Evolutionary conservation across 768 basidiomycete genomes (phyloP).

Genomic region (Chalciporus pseudorubinellus): DNA sequence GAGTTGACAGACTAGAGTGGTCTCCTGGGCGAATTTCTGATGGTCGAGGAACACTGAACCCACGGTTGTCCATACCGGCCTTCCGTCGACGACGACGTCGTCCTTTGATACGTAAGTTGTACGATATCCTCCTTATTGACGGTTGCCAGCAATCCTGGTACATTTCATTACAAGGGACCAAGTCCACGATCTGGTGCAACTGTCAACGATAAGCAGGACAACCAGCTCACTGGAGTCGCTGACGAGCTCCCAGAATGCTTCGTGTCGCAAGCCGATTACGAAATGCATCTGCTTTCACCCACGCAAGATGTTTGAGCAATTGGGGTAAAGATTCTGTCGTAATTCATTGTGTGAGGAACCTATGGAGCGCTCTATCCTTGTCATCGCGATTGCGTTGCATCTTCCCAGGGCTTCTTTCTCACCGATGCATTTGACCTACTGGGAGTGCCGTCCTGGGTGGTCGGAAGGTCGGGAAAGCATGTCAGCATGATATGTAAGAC

Average conservation of each 20-base stretch:
- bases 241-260: slow-evolving; percentile 3
- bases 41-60: no score
- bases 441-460: slow-evolving; percentile 48
- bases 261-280: slow-evolving; percentile 8
- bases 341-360: slow-evolving; percentile 13
- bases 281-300: slow-evolving; percentile 12
- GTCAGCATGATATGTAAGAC: not conserved
- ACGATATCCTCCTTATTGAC: not conserved
- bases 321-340: slow-evolving; percentile 12
- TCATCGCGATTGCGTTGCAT: slow-evolving; percentile 15
- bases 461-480: not conserved
- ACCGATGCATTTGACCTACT: slow-evolving; percentile 51
- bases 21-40: not conserved
- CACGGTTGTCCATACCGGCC: slow-evolving; percentile 9
- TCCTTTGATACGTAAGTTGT: slow-evolving; percentile 7
- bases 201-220: not conserved
- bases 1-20: not conserved
- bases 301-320: slow-evolving; percentile 1
- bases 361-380: slow-evolving; percentile 10
- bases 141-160: not conserved
- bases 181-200: not conserved
- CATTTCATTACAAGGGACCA: not conserved
- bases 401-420: slow-evolving; percentile 73
- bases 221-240: slow-evolving; percentile 3
- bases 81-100: not conserved